Evolutionary conservation across 768 basidiomycete species (phyloP).

Genomic region (Xerocomellus dryophilus): DNA sequence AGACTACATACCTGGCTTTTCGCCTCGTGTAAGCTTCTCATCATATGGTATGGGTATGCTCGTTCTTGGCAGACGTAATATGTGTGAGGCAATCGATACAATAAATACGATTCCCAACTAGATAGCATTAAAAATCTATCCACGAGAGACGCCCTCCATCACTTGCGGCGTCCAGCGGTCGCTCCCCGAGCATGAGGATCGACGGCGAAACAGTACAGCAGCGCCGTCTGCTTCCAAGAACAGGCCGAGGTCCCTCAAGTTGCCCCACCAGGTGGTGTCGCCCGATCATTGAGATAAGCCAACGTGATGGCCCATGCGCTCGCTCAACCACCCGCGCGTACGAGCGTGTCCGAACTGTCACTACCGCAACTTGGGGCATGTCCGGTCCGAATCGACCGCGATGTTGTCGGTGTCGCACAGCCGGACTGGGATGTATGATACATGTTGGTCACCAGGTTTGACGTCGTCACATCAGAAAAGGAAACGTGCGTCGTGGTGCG

Average conservation of each 20-base stretch:
- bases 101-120: not conserved
- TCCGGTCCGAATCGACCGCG: not conserved
- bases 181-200: not conserved
- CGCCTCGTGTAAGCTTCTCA: not conserved
- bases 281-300: too few species aligned
- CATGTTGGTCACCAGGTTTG: not conserved
- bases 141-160: too few species aligned
- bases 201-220: too few species aligned
- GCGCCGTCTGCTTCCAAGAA: not conserved
- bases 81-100: not conserved
- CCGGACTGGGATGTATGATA: too few species aligned
- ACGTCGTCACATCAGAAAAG: not conserved
- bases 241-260: too few species aligned
- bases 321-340: too few species aligned
- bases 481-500: constrained; percentile 1
- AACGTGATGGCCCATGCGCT: too few species aligned
- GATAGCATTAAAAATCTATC: not conserved
- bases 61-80: not conserved
- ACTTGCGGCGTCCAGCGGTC: not conserved
- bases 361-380: too few species aligned
- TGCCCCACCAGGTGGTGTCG: too few species aligned
- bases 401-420: too few species aligned
- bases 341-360: too few species aligned
- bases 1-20: not conserved
- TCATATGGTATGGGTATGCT: not conserved